Base-by-base conservation (phyloP, 2,329 filamentous ascomycete genomes). In the Neospermospora avenae region DNA sequence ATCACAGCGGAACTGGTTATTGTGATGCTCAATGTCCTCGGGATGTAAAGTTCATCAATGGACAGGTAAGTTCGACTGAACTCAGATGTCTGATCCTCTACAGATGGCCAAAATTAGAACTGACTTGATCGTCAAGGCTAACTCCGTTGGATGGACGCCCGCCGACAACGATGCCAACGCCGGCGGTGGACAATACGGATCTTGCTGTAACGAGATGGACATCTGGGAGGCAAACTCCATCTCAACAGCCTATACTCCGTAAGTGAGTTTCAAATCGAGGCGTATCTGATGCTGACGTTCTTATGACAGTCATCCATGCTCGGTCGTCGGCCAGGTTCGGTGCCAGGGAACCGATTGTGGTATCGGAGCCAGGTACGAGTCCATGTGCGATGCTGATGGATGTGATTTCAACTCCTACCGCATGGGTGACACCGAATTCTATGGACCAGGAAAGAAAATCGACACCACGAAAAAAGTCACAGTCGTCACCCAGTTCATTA, bases 151-250 rank as follows among this genome's bases (percentile, higher is more conserved):
- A 61, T 84, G 81, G 81, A 67, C 58, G 16, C 70, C 79, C 16
- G 78, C 79, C 0, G 57, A 65, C n/a, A 81, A 75, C 60, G 80
- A 83, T 69, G 66, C 70, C 57, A 84, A 84, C 69, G 77, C 81
- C 31, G 84, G 83, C 58, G 68, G 72, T 31, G 82, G 82, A 48
- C 72, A 75, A 48, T 77, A 80, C 57, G 86, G 86, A 65, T 77
- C 84, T 44, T 88, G 86, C 80, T 89, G 86, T 73, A 76, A 80
- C 45, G 86, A 89, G 75, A 85, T 89, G 81, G 86, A 89, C 69
- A 80, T 86, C 71, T 86, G 84, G 84, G 84, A 87, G 72, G 83
- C 83, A 52, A 86, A 87, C 76, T 78, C 74, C 59, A 77, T 84
- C 68, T 80, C 83, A 22, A 78, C 77, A 22, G 84, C 84, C 22